Conservation (phyloP, 1,284 basidiomycete species). For the Coniferiporia sulphurascens region DNA sequence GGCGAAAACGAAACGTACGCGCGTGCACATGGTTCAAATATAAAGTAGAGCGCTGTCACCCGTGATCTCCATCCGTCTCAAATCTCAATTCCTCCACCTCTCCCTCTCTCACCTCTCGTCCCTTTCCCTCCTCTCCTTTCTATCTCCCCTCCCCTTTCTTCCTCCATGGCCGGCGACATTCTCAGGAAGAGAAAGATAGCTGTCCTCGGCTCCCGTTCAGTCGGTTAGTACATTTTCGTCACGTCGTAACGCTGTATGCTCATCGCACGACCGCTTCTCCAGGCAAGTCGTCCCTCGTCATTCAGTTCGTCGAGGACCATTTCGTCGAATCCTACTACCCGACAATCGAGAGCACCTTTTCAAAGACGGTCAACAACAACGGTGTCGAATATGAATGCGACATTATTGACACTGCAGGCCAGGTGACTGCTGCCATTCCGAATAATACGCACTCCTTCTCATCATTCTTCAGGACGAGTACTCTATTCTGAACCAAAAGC, state of each 20-base stretch:
- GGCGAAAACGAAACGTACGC: not conserved
- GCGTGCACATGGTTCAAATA: not conserved
- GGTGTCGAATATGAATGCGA: constrained; percentile 90
- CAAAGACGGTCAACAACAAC: constrained; percentile 81
- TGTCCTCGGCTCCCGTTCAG: constrained; percentile 75
- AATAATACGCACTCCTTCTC: too few species aligned
- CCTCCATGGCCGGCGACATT: constrained; percentile 48
- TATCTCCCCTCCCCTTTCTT: constrained; percentile 16
- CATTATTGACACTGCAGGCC: constrained; percentile 98
- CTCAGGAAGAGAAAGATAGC: constrained; percentile 83
- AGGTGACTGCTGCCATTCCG: constrained; percentile 41
- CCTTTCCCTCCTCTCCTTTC: constrained; percentile 5
- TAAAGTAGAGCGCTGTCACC: not conserved
- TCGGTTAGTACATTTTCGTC: constrained; percentile 50
- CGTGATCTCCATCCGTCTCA: constrained; percentile 5
- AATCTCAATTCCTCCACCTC: constrained; percentile 8
- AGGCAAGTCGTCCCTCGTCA: constrained; percentile 79
- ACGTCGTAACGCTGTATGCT: constrained; percentile 20
- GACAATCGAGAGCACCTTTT: constrained; percentile 88
- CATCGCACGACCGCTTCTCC: constrained; percentile 19
- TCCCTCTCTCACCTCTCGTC: constrained; percentile 16
- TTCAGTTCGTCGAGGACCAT: constrained; percentile 67
- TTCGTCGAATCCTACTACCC: constrained; percentile 87
- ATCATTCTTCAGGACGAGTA: constrained; percentile 65
- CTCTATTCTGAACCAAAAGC: constrained; percentile 77